Evolutionary conservation across 2,329 filamentous ascomycete genomes (phyloP), one percentile per base, ranked within the genome.

Genomic region (Alternaria gansuensis): DNA sequence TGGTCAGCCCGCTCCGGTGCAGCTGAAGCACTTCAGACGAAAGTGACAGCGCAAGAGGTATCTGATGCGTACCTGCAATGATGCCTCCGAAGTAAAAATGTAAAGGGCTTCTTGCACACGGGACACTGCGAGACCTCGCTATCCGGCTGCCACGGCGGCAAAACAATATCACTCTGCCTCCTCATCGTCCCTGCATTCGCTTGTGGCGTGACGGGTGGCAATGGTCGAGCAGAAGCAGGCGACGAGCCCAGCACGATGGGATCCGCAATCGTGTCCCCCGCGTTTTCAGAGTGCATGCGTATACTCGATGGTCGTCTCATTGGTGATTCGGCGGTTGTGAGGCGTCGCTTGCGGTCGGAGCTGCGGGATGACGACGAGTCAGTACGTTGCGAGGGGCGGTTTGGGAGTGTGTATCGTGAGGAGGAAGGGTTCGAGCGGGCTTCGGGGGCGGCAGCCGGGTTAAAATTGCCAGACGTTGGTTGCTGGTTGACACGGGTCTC

Each of bases 101-200:
- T 91, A 73, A 98, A 98, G 46, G 88, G 86, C 0, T 85, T 86
- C 51, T 83, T 82, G 74, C 94, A 98, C 57, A 97, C 96, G 2
- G 93, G 92, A 75, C 94, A 98, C 62, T 88, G 84, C 1, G 88
- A 87, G 10, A 91, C 92, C 67, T 96, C 92, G 4, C 85, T 83
- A 77, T 98, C 94, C 4, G 93, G 90, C 79, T 97, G 93, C 94
- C 94, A 98, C 57, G 83, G 83, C 1, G 93, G 93, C 39, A 93
- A 79, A 17, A 84, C 78, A 62, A 90, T 71, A 46, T 81, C 80
- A 63, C 77, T 81, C 44, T 70, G 70, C 37, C 74, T 63, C 48
- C 73, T 69, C 28, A 40, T 44, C 8, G 60, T 13, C 7, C 36
- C 39, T 2, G 53, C 44, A 44, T 59, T 64, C 13, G 63, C 46